phyloP scores from a whole-genome alignment of 108 stramenopile genomes.

The Mediolabrus comicus region DNA sequence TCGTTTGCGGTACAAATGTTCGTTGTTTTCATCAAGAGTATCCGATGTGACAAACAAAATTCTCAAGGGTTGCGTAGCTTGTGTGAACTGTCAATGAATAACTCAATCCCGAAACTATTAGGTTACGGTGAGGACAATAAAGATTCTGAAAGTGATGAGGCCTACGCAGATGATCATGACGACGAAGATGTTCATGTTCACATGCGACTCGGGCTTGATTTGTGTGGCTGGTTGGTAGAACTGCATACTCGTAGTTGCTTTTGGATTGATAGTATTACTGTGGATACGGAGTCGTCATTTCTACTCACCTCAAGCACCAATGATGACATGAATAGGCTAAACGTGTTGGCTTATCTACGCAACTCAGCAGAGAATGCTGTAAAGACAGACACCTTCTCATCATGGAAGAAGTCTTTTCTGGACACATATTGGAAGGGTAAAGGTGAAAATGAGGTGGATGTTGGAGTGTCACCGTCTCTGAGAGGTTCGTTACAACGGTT shows the following conservation, averaged over 20 bases:
- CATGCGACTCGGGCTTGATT: conserved; percentile 22
- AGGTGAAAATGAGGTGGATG: not conserved
- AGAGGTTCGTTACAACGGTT: conserved; percentile 28
- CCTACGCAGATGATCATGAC: not conserved
- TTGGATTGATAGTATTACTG: conserved; percentile 31
- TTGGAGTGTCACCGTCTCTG: conserved; percentile 6
- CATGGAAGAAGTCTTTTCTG: conserved; percentile 22
- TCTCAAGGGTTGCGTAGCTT: conserved; percentile 19
- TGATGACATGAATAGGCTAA: not conserved
- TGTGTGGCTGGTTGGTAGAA: conserved; percentile 48
- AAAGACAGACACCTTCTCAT: conserved; percentile 17
- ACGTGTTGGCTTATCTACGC: conserved; percentile 22
- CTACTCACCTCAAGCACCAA: conserved; percentile 19
- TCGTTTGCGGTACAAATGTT: conserved; percentile 38
- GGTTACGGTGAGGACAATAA: not conserved
- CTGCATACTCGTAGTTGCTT: conserved; percentile 46
- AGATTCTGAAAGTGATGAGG: not conserved
- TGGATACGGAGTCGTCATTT: conserved; percentile 12
- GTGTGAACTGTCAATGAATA: conserved; percentile 37
- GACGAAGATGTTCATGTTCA: not conserved
- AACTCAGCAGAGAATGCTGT: conserved; percentile 12
- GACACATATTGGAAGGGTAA: conserved; percentile 9
- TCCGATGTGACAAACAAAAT: conserved; percentile 42
- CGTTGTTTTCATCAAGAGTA: conserved; percentile 33
- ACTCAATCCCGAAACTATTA: conserved; percentile 16